Evolutionary conservation across 306 rosid genomes (phyloP).

Genomic region (Dryas drummondii): DNA sequence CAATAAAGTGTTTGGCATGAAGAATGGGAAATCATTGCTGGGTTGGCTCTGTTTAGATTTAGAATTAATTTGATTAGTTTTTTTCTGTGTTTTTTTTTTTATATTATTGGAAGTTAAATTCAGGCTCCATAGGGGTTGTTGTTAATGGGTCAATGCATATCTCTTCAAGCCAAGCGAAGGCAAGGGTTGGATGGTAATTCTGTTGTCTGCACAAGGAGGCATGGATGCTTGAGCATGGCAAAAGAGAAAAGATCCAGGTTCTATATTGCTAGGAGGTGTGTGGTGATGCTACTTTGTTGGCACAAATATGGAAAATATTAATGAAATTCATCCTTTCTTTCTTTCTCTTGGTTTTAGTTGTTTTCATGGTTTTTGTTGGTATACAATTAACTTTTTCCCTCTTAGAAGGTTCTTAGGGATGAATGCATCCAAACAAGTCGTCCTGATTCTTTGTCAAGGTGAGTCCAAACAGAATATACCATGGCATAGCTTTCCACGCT

Average conservation of each 20-base stretch:
- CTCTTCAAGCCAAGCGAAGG: constrained; percentile 3
- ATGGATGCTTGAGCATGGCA: constrained; percentile 24
- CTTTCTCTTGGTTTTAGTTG: neutral
- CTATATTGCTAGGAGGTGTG: constrained; percentile 41
- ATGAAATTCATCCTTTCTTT: neutral
- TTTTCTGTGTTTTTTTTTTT: neutral
- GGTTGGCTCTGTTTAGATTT: neutral
- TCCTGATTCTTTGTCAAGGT: neutral
- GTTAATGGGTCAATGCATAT: constrained; percentile 31
- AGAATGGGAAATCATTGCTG: constrained; percentile 2
- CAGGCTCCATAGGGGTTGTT: no score
- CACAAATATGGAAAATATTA: constrained; percentile 39
- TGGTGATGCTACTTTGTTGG: constrained; percentile 41
- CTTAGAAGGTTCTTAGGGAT: no score
- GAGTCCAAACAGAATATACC: constrained; percentile 7
- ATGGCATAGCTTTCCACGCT: constrained; percentile 3
- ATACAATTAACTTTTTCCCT: no score
- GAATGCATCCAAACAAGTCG: no score
- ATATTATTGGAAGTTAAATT: no score
- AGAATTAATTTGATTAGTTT: neutral
- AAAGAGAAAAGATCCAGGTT: constrained; percentile 35
- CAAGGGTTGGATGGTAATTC: constrained; percentile 9
- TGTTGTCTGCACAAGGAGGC: neutral
- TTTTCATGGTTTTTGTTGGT: no score
- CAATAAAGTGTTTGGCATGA: neutral